Conservation (phyloP, 352 stramenopile genomes). For the Phytophthora quininea region DNA sequence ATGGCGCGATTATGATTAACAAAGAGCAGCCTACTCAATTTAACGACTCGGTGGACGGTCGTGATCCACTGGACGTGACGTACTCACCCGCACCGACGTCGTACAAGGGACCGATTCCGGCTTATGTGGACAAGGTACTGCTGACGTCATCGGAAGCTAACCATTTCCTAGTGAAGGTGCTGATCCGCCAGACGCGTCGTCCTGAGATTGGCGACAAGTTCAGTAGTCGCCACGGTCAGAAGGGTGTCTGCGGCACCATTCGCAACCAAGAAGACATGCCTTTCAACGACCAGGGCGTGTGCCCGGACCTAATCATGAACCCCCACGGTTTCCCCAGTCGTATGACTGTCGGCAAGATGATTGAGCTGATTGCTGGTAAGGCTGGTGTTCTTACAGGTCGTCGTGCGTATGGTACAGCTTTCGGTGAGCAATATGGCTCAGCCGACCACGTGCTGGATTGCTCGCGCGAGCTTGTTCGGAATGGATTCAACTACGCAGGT, state of each 20-base stretch:
- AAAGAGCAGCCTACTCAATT: constrained; percentile 97
- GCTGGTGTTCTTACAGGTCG: constrained; percentile 96
- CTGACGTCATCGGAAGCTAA: constrained; percentile 98
- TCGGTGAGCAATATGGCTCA: constrained; percentile 98
- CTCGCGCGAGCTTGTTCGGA: constrained; percentile 93
- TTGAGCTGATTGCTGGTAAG: constrained; percentile 99
- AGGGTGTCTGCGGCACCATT: constrained; percentile 99
- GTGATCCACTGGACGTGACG: constrained; percentile 75
- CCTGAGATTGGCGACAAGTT: constrained; percentile 99
- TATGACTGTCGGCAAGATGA: constrained; percentile 99
- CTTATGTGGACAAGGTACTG: constrained; percentile 99
- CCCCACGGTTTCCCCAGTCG: constrained; percentile 99
- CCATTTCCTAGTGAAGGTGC: constrained; percentile 98
- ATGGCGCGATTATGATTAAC: constrained; percentile 98
- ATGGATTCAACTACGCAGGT: constrained; percentile 99
- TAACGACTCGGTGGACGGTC: constrained; percentile 83
- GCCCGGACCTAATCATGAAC: constrained; percentile 99
- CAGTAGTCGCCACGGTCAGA: constrained; percentile 98
- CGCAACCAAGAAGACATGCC: constrained; percentile 97
- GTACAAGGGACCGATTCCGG: constrained; percentile 95
- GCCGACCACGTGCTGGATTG: constrained; percentile 93
- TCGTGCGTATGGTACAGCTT: constrained; percentile 98
- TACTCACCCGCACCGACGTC: constrained; percentile 91
- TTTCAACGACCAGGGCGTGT: constrained; percentile 98
- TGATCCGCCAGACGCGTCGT: constrained; percentile 95